Evolutionary conservation across 805 yeast genomes (phyloP).

Genomic region (Teunomyces pallodes): DNA sequence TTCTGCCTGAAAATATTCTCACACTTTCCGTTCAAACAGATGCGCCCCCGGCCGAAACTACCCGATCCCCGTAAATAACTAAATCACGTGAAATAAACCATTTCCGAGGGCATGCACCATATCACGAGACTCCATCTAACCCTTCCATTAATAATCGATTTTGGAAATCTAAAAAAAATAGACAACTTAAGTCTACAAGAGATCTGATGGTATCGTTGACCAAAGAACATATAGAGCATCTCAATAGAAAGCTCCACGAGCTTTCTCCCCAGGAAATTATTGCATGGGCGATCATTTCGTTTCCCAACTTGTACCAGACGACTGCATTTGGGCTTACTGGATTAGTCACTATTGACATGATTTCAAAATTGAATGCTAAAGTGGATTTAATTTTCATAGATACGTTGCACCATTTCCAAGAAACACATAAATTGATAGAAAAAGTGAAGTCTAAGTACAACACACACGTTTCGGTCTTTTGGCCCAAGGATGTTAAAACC

Average conservation of each 20-base stretch:
- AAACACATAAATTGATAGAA: conserved; percentile 73
- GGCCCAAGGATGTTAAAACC: conserved; percentile 55
- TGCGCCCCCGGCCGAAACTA: too few species aligned
- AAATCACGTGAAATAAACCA: background rate
- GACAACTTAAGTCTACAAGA: background rate
- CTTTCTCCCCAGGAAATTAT: conserved; percentile 70
- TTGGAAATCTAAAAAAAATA: background rate
- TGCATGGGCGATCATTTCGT: conserved; percentile 78
- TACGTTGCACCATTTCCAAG: conserved; percentile 93
- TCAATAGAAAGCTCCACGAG: conserved; percentile 59
- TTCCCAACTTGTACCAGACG: conserved; percentile 82
- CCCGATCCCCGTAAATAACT: too few species aligned
- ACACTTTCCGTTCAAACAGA: too few species aligned
- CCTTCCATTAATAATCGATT: background rate
- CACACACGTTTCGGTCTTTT: conserved; percentile 60
- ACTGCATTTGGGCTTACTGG: conserved; percentile 97
- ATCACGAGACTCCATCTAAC: conserved; percentile 5
- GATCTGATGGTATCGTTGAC: conserved; percentile 25
- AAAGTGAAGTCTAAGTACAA: conserved; percentile 54
- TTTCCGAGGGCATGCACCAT: conserved; percentile 6
- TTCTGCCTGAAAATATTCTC: too few species aligned
- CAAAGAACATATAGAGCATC: conserved; percentile 57
- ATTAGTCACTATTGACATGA: conserved; percentile 79
- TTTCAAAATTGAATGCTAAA: conserved; percentile 48
- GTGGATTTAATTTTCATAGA: conserved; percentile 83